A percentile compares a stretch with the other conserved stretches of the same genome.
These are phyloP conservation scores for Heracleum sosnowskyi DNA, from an alignment of 129 eudicot species.

Conservation along the genomic window DNA sequence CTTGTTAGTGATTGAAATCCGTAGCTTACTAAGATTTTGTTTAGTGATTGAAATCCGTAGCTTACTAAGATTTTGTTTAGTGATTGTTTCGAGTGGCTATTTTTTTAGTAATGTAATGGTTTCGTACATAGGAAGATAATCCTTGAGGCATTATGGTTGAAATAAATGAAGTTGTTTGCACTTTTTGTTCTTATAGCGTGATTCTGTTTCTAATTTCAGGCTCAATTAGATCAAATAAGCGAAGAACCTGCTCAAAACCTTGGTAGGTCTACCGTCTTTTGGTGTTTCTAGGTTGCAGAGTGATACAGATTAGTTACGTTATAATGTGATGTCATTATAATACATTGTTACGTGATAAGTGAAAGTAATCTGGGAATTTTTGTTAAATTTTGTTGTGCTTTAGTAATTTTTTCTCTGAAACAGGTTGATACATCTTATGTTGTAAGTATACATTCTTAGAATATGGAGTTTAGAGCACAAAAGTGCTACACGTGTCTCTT, in stretches of 20 bases:
- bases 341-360: not conserved
- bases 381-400: not conserved
- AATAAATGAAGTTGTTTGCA: conserved; percentile 33
- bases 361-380: not conserved
- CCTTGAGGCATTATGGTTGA: not conserved
- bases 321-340: not conserved
- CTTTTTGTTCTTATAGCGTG: not conserved
- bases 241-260: conserved; percentile 48
- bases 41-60: too few relatives aligned
- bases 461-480: not conserved
- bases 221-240: conserved; percentile 51
- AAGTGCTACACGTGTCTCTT: not conserved
- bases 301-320: not conserved
- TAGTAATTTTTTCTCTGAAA: not conserved
- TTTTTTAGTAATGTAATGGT: too few relatives aligned
- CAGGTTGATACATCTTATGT: not conserved
- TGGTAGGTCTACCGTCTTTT: conserved; percentile 35
- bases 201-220: conserved; percentile 27
- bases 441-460: not conserved
- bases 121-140: too few relatives aligned
- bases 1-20: too few relatives aligned
- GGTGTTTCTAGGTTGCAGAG: conserved; percentile 7
- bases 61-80: too few relatives aligned
- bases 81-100: too few relatives aligned
- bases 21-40: too few relatives aligned